Evolutionary conservation across 1,139 yeast species (phyloP).

Genomic region (Taphrina betulina): DNA sequence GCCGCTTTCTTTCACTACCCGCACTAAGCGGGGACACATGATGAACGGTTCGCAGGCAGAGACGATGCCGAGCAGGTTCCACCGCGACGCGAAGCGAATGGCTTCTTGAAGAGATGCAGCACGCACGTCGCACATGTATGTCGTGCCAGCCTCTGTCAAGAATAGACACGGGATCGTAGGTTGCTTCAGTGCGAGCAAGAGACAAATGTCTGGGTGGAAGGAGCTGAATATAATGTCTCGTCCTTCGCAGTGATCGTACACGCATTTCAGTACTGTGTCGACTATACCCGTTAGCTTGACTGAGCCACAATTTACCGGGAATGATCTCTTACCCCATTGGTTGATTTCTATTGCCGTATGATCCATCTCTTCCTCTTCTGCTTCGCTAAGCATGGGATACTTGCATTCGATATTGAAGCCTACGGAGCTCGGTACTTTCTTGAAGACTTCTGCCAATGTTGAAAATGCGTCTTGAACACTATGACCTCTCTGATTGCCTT

Average conservation of each 20-base stretch:
- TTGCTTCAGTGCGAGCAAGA: constrained; percentile 81
- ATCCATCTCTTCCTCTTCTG: constrained; percentile 84
- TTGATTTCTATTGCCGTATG: constrained; percentile 81
- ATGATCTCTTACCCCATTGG: constrained; percentile 56
- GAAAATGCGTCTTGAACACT: constrained; percentile 91
- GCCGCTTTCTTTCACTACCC: constrained; percentile 70
- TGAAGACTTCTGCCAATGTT: constrained; percentile 78
- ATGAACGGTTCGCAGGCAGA: constrained; percentile 84
- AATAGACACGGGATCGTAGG: constrained; percentile 79
- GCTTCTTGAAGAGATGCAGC: constrained; percentile 89
- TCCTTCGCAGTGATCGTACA: constrained; percentile 74
- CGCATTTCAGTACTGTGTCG: constrained; percentile 70
- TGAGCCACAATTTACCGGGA: constrained; percentile 44
- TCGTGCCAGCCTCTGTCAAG: constrained; percentile 84
- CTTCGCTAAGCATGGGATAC: constrained; percentile 94
- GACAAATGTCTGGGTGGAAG: constrained; percentile 91
- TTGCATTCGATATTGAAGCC: constrained; percentile 93
- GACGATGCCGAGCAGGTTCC: constrained; percentile 91
- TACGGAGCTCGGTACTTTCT: constrained; percentile 73
- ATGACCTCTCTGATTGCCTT: constrained; percentile 86
- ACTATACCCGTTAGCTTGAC: constrained; percentile 1
- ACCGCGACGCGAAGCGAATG: constrained; percentile 81
- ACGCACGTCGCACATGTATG: constrained; percentile 80
- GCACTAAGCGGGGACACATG: constrained; percentile 81
- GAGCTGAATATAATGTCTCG: constrained; percentile 89